phyloP scores from a whole-genome alignment of 805 yeast genomes.

The Yarrowia osloensis region DNA sequence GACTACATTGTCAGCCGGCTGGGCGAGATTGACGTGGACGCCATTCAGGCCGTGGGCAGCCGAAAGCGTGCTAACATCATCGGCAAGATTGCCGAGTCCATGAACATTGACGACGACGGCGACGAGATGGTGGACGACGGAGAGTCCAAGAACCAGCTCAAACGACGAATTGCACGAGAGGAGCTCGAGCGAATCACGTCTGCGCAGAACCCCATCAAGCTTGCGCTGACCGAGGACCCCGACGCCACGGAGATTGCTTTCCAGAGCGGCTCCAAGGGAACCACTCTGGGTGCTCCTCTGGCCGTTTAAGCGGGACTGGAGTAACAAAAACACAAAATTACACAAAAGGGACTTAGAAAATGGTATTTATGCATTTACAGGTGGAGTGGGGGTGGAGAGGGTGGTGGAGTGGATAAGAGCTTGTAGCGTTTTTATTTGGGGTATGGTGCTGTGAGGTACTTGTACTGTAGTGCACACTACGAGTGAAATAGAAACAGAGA shows the following conservation, averaged over 20 bases:
- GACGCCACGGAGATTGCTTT: constrained; percentile 51
- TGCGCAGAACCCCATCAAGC: constrained; percentile 34
- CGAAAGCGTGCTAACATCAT: constrained; percentile 41
- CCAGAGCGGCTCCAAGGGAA: constrained; percentile 64
- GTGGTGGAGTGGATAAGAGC: too few species aligned
- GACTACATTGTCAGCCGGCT: constrained; percentile 65
- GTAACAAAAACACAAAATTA: too few species aligned
- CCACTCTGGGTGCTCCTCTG: constrained; percentile 75
- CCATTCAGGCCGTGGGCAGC: constrained; percentile 26
- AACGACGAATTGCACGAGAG: constrained; percentile 51
- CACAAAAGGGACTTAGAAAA: neutral
- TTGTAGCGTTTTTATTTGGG: too few species aligned
- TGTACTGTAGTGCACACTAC: too few species aligned
- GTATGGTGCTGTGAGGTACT: too few species aligned
- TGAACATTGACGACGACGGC: constrained; percentile 49
- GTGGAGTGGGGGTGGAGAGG: neutral
- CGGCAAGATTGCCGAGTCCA: constrained; percentile 48
- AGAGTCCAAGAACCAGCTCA: constrained; percentile 35
- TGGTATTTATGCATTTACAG: constrained; percentile 10
- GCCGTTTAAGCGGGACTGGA: neutral
- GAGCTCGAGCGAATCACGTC: constrained; percentile 43
- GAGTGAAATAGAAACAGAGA: too few species aligned
- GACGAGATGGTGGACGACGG: constrained; percentile 36
- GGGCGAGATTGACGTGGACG: constrained; percentile 34
- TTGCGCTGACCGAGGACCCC: constrained; percentile 61